These are phyloP conservation scores for Chytriomyces hyalinus DNA, from an alignment of 192 early-diverging fungal species.

Conservation along the genomic window DNA sequence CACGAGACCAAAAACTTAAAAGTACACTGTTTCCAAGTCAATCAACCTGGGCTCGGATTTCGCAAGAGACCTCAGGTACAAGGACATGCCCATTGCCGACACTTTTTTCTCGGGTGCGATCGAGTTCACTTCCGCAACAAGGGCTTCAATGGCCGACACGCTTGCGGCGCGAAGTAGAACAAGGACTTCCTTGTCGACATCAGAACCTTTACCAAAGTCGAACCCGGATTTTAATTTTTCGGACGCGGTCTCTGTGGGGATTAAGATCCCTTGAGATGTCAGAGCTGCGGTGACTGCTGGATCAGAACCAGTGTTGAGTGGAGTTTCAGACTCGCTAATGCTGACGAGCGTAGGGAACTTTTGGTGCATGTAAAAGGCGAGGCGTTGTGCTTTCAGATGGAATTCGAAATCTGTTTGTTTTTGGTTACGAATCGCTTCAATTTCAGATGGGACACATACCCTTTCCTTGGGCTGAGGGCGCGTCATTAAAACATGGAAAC, in stretches of 20 bases:
- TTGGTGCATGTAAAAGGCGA: constrained; percentile 10
- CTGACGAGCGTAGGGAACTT: constrained; percentile 4
- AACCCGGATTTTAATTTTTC: neutral
- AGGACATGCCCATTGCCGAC: constrained; percentile 10
- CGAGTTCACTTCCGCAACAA: neutral
- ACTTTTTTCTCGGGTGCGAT: neutral
- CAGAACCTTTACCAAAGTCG: neutral
- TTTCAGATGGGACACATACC: neutral
- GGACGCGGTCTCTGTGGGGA: neutral
- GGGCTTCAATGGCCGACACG: neutral
- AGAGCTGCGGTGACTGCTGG: constrained; percentile 13
- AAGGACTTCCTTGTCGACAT: neutral
- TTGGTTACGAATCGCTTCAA: neutral
- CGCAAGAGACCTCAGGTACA: neutral
- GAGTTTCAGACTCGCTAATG: neutral
- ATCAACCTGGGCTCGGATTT: too few species aligned
- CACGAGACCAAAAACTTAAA: too few species aligned
- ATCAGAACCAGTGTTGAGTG: constrained; percentile 3
- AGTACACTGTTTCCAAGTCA: too few species aligned
- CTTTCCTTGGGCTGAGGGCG: neutral
- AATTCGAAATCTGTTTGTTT: neutral
- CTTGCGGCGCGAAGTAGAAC: neutral
- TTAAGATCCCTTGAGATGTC: neutral
- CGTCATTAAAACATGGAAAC: constrained; percentile 77
- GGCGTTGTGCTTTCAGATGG: constrained; percentile 15